phyloP scores from a whole-genome alignment of 2,329 filamentous ascomycete genomes.

The Mycosphaerella arachidis region DNA sequence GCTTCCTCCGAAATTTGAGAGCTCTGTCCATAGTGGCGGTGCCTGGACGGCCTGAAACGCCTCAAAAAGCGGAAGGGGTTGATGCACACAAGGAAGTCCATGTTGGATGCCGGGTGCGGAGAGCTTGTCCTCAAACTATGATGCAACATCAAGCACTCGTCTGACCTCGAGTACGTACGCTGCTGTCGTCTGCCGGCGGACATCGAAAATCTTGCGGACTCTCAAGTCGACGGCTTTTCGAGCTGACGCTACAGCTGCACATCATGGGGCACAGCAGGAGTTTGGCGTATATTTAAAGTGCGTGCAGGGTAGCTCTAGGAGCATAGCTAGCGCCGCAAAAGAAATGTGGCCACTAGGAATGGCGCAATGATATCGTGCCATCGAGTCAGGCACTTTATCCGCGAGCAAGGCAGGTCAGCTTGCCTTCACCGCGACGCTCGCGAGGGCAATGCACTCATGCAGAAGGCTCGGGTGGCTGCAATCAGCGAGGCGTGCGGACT shows the following conservation, averaged over 20 bases:
- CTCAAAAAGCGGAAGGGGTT: slow-evolving; percentile 1
- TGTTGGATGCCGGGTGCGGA: background rate
- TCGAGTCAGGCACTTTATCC: background rate
- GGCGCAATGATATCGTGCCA: slow-evolving; percentile 7
- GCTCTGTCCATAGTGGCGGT: background rate
- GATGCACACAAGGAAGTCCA: slow-evolving; percentile 4
- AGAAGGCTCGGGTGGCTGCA: background rate
- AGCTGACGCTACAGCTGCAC: slow-evolving; percentile 1
- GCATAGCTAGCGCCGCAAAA: background rate
- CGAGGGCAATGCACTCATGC: background rate
- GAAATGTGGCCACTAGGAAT: slow-evolving; percentile 2
- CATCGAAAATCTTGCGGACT: background rate
- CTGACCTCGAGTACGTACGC: background rate
- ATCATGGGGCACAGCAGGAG: slow-evolving; percentile 7
- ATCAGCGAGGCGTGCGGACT: background rate
- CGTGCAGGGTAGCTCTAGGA: slow-evolving; percentile 1
- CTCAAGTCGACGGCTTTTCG: slow-evolving; percentile 1
- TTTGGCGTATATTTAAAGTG: background rate
- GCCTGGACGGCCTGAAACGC: slow-evolving; percentile 7
- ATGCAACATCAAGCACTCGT: background rate
- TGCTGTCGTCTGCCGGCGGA: background rate
- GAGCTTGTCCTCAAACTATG: background rate
- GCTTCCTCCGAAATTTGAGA: background rate
- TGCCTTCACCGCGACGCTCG: background rate
- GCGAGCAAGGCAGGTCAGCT: background rate